phyloP scores from a whole-genome alignment of 2,329 filamentous ascomycete genomes.

The Diaporthe longicolla region DNA sequence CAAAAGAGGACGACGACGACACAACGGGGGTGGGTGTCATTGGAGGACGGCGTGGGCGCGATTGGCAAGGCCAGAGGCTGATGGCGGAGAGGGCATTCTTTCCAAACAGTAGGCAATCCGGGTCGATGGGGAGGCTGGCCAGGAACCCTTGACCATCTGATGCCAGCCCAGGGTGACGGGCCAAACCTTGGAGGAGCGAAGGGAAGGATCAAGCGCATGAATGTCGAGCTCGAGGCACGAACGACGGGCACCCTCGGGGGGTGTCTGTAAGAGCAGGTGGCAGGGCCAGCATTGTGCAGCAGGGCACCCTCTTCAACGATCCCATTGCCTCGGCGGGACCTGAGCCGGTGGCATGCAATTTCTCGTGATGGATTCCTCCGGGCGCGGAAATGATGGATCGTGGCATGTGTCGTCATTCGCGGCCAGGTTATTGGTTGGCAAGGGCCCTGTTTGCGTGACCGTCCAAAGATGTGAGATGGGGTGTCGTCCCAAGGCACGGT shows the following conservation, averaged over 20 bases:
- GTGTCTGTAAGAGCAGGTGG: slow-evolving; percentile 13
- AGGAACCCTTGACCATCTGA: slow-evolving; percentile 38
- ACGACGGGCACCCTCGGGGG: slow-evolving; percentile 19
- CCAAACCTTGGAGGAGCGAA: slow-evolving; percentile 27
- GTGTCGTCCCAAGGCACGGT: slow-evolving; percentile 31
- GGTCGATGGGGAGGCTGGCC: slow-evolving; percentile 17
- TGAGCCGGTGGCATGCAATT: slow-evolving; percentile 33
- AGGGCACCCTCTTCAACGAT: slow-evolving; percentile 32
- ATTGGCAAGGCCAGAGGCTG: slow-evolving; percentile 26
- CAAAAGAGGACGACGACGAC: slow-evolving; percentile 24
- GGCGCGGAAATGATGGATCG: slow-evolving; percentile 34
- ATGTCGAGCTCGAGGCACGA: slow-evolving; percentile 24
- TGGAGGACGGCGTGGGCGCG: slow-evolving; percentile 14
- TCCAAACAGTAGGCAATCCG: neutral
- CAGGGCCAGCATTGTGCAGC: slow-evolving; percentile 25
- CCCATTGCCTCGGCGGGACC: slow-evolving; percentile 33
- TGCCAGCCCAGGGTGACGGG: slow-evolving; percentile 35
- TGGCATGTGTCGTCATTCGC: slow-evolving; percentile 35
- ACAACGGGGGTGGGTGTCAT: slow-evolving; percentile 32
- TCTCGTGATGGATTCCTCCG: slow-evolving; percentile 35
- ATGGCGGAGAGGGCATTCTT: slow-evolving; percentile 25
- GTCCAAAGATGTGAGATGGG: slow-evolving; percentile 35
- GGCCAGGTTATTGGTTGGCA: slow-evolving; percentile 23
- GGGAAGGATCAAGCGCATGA: slow-evolving; percentile 34
- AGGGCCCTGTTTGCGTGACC: slow-evolving; percentile 32